phyloP scores from a whole-genome alignment of 257 asterid species.

The Perilla frutescens region DNA sequence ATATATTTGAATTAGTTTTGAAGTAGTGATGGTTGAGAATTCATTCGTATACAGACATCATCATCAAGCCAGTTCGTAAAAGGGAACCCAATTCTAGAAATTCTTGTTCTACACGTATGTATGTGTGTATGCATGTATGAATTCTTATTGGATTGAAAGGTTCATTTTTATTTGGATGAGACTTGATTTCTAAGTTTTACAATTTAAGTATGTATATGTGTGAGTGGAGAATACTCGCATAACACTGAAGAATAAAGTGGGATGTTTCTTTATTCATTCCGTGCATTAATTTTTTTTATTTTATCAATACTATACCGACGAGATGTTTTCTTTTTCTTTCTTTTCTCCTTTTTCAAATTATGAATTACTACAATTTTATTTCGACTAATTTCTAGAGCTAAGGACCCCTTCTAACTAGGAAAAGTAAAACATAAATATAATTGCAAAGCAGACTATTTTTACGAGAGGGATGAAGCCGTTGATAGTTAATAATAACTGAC shows the following conservation, averaged over 20 bases:
- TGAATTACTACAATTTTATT: neutral
- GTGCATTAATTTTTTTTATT: neutral
- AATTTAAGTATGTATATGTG: neutral
- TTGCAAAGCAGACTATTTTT: too few species aligned
- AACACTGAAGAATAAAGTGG: conserved; percentile 30
- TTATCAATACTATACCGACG: neutral
- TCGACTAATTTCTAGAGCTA: neutral
- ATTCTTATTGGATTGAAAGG: neutral
- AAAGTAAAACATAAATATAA: too few species aligned
- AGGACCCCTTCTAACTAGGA: neutral
- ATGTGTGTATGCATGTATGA: neutral
- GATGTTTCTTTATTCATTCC: neutral
- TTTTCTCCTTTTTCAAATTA: neutral
- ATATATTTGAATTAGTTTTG: neutral
- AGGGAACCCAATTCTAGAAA: conserved; percentile 31
- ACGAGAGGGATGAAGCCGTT: too few species aligned
- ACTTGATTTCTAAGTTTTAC: conserved; percentile 27
- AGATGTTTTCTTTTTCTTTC: neutral
- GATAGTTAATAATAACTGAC: too few species aligned
- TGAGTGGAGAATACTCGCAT: conserved; percentile 42
- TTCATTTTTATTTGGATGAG: neutral
- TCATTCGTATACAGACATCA: neutral
- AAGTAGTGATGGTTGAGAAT: conserved; percentile 17
- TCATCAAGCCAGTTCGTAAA: conserved; percentile 27
- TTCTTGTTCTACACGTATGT: conserved; percentile 30